phyloP scores from a whole-genome alignment of 257 asterid species.

The Leonotis leonurus region DNA sequence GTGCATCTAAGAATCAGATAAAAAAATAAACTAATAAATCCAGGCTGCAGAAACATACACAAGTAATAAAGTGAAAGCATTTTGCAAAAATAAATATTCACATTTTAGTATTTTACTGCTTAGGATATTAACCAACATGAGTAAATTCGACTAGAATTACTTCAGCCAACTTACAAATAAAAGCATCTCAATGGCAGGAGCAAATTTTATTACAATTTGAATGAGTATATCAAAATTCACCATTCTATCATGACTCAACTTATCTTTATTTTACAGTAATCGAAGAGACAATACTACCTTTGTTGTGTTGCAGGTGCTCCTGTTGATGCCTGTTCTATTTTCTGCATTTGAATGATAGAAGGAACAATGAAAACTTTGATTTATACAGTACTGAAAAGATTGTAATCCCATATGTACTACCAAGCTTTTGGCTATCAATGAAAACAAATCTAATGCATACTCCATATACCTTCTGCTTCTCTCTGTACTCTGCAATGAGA shows the following conservation, averaged over 20 bases:
- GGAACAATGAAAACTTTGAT: no score
- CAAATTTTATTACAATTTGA: neutral
- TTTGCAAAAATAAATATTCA: neutral
- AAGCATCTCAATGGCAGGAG: neutral
- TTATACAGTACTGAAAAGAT: neutral
- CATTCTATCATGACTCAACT: neutral
- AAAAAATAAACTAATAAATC: no score
- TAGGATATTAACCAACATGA: neutral
- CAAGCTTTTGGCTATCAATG: neutral
- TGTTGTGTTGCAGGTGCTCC: constrained; percentile 31
- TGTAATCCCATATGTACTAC: neutral
- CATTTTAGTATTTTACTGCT: no score
- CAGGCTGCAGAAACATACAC: no score
- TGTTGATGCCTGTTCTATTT: constrained; percentile 38
- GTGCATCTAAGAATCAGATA: no score
- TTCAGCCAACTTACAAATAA: neutral
- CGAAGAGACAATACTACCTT: constrained; percentile 35
- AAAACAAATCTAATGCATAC: neutral
- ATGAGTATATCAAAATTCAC: neutral
- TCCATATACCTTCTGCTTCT: constrained; percentile 41
- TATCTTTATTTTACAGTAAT: neutral
- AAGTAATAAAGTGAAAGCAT: no score
- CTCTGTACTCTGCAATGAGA: constrained; percentile 73
- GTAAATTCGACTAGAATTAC: no score
- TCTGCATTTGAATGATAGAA: constrained; percentile 38